These are phyloP conservation scores for Mrakia gelida DNA, from an alignment of 768 basidiomycete genomes.

Conservation along the genomic window DNA sequence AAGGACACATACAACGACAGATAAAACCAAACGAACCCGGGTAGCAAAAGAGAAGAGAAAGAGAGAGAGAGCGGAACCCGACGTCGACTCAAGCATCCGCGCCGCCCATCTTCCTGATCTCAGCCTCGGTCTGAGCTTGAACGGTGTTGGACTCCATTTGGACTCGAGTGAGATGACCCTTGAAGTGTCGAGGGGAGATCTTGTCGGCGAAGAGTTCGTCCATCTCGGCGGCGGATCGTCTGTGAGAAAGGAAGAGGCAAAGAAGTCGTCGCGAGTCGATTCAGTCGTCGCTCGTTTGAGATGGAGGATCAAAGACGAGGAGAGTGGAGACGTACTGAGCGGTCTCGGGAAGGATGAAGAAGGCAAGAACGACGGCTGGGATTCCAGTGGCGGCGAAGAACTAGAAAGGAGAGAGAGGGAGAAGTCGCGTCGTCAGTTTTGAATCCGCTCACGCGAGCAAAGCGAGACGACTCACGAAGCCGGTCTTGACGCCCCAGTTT, in stretches of 20 bases:
- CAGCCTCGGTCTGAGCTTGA: neutral
- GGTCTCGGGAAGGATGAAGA: neutral
- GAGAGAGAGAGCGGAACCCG: neutral
- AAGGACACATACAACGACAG: too few species aligned
- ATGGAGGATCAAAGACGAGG: neutral
- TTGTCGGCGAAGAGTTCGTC: neutral
- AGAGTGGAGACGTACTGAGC: neutral
- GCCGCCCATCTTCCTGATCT: neutral
- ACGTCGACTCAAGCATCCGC: neutral
- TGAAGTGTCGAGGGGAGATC: neutral
- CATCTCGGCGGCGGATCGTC: slow-evolving; percentile 1
- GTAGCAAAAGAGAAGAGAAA: neutral
- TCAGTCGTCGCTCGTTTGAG: neutral
- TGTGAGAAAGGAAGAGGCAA: neutral
- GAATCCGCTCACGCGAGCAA: neutral
- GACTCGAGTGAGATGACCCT: neutral
- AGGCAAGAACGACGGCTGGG: neutral
- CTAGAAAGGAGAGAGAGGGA: neutral
- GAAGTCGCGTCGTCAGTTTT: neutral
- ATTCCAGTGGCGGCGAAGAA: slow-evolving; percentile 11
- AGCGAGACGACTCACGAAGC: neutral
- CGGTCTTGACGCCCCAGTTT: neutral
- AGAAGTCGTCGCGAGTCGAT: neutral
- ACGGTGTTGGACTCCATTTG: neutral
- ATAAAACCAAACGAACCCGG: neutral